Evolutionary conservation across 164 flowering plant genomes (phyloP).

Genomic region (Kalanchoe fedtschenkoi): DNA sequence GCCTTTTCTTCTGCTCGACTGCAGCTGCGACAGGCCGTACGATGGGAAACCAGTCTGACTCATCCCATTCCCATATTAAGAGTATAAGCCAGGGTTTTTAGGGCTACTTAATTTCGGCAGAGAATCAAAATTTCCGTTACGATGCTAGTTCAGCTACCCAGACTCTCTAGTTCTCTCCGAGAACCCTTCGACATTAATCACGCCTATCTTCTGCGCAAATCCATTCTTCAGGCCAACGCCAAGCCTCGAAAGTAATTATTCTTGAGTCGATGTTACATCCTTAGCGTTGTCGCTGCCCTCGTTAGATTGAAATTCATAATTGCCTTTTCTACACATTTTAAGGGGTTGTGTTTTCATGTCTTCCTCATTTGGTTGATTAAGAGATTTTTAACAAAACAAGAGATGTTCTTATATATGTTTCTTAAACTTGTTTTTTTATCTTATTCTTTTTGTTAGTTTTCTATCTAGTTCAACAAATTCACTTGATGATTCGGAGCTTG

Average conservation of each 20-base stretch:
- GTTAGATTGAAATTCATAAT: background rate
- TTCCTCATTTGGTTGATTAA: too few relatives aligned
- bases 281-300: background rate
- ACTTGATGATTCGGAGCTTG: constrained; percentile 63
- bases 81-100: too few relatives aligned
- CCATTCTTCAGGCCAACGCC: constrained; percentile 34
- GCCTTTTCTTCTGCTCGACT: too few relatives aligned
- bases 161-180: constrained; percentile 68
- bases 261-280: too few relatives aligned
- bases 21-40: too few relatives aligned
- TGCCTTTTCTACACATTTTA: too few relatives aligned
- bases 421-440: background rate
- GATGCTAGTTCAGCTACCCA: constrained; percentile 78
- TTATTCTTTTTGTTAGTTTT: background rate
- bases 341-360: too few relatives aligned
- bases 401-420: background rate
- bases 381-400: too few relatives aligned
- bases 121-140: background rate
- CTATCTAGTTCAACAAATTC: constrained; percentile 30
- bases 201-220: constrained; percentile 73
- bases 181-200: constrained; percentile 75
- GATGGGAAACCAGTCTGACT: too few relatives aligned
- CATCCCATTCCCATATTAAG: too few relatives aligned
- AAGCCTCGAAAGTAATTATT: constrained; percentile 32
- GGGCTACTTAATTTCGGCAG: too few relatives aligned